Evolutionary conservation across 208 protist genomes (phyloP).

Genomic region (Wallacemonas sp.): DNA sequence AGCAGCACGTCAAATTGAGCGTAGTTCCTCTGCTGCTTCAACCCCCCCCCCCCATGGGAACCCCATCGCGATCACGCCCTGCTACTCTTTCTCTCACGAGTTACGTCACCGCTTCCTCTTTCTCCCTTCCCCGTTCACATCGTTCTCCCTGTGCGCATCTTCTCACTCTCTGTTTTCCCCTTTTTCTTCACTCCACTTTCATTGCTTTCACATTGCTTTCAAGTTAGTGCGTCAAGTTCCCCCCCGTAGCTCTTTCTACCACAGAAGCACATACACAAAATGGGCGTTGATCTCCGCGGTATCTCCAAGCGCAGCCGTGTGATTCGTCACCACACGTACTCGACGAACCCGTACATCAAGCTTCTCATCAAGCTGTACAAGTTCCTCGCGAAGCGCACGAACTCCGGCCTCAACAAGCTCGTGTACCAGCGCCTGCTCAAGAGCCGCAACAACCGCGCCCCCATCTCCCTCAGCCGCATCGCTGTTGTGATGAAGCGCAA

Average conservation of each 20-base stretch:
- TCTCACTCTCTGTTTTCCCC: conserved; percentile 12
- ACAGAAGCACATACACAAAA: conserved; percentile 27
- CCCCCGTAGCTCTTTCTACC: background rate
- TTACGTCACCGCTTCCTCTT: background rate
- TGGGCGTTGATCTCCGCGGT: conserved; percentile 91
- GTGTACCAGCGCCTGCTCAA: conserved; percentile 97
- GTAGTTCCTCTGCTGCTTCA: too few relatives aligned
- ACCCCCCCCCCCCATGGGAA: too few relatives aligned
- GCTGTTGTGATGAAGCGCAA: conserved; percentile 93
- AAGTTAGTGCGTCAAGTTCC: conserved; percentile 12
- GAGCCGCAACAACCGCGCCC: conserved; percentile 95
- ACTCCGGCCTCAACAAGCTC: conserved; percentile 98
- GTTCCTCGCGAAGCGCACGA: conserved; percentile 98
- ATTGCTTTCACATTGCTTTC: background rate
- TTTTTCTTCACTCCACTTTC: conserved; percentile 16
- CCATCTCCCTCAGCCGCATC: conserved; percentile 96
- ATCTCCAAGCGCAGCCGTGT: conserved; percentile 90
- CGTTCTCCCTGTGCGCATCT: background rate
- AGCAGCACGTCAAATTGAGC: too few relatives aligned
- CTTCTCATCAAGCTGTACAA: conserved; percentile 99
- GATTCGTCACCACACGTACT: conserved; percentile 94
- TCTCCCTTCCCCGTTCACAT: background rate
- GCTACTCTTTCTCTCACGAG: too few relatives aligned
- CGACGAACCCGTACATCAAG: conserved; percentile 97
- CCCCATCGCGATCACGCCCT: too few relatives aligned